Base-by-base conservation (phyloP, 305 asterid species). In the Fraxinus xanthoxyloides region DNA sequence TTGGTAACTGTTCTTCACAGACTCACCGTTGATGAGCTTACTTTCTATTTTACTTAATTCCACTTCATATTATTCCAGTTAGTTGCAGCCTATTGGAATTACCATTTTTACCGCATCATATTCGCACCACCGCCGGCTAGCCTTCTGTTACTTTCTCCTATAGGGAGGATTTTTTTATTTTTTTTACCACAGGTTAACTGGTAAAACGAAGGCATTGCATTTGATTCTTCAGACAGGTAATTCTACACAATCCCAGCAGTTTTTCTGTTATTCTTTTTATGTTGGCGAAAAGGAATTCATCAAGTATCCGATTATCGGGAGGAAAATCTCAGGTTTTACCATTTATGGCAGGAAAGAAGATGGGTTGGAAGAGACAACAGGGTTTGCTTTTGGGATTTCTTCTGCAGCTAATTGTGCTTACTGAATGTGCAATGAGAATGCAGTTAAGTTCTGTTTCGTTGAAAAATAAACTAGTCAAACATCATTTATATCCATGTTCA, bases 381-480 rank as follows among this genome's bases (percentile, higher is more conserved):
- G 78, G 80, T 28, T 72, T 76, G 77, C 63, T 67, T 26, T 79
- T 54, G 67, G 81, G 86, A 56, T 32, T 86, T 70, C 21, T 87
- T 36, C 85, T 92, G 72, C 93, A 83, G 31, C 31, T 82, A 5
- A 38, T 84, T 72, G 61, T 88, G 77, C 77, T 88, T 63, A 46
- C 84, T 24, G 83, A 86, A 80, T 91, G 86, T 77, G 82, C 87
- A 36, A 84, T 78, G 63, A 85, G 79, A 81, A 79, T 78, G 34
- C 87, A 88, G 92, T 91, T 86, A 82, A 87, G 89, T 80, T 76
- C 80, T 24, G 61, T 63, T 38, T 38, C 15, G 15, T 38, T 38
- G 9, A 9, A 38, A 38, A 2, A 7, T 38, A 38, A 38, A 38
- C 48, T 9, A 9, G 48, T 0, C 48, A 38, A 38, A 10, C 15